Conservation (phyloP, 2,329 filamentous ascomycete genomes). For the Triangularia verruculosa region DNA sequence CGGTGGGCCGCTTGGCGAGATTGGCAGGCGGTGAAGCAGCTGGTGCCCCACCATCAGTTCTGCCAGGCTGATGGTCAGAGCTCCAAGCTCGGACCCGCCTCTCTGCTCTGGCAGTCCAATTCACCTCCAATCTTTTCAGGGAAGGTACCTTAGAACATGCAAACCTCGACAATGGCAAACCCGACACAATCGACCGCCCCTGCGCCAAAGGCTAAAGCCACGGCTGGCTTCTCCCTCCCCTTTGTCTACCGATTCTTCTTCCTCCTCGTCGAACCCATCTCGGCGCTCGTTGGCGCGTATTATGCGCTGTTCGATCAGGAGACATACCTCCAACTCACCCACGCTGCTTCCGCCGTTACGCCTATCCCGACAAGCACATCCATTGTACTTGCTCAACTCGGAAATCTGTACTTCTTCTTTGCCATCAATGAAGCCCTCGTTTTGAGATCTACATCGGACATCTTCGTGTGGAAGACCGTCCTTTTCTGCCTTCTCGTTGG, state of each 20-base stretch:
- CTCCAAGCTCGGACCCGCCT: background rate
- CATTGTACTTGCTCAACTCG: conserved; percentile 70
- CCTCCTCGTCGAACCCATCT: conserved; percentile 65
- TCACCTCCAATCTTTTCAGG: background rate
- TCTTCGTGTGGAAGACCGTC: conserved; percentile 67
- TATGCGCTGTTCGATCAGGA: conserved; percentile 48
- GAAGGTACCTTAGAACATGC: background rate
- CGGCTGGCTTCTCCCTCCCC: conserved; percentile 49
- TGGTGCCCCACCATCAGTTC: background rate
- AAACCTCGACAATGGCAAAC: conserved; percentile 13
- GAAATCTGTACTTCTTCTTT: conserved; percentile 75
- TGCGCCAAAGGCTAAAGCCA: background rate
- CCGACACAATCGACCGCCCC: conserved; percentile 6
- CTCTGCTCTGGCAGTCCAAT: background rate
- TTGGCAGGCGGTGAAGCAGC: conserved; percentile 18
- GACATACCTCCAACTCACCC: conserved; percentile 63
- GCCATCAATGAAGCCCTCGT: conserved; percentile 75
- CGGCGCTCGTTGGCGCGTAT: conserved; percentile 52
- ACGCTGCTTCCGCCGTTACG: conserved; percentile 50
- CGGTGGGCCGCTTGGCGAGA: conserved; percentile 6
- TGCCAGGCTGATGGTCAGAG: background rate
- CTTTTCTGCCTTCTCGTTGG: conserved; percentile 67
- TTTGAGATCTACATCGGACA: conserved; percentile 64
- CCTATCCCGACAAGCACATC: conserved; percentile 57
- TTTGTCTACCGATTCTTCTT: conserved; percentile 69